A percentile compares a stretch with the other conserved stretches of the same genome.
phyloP scores from a whole-genome alignment of 225 moss, liverwort and hornwort genomes.

The Bryum argenteum region DNA sequence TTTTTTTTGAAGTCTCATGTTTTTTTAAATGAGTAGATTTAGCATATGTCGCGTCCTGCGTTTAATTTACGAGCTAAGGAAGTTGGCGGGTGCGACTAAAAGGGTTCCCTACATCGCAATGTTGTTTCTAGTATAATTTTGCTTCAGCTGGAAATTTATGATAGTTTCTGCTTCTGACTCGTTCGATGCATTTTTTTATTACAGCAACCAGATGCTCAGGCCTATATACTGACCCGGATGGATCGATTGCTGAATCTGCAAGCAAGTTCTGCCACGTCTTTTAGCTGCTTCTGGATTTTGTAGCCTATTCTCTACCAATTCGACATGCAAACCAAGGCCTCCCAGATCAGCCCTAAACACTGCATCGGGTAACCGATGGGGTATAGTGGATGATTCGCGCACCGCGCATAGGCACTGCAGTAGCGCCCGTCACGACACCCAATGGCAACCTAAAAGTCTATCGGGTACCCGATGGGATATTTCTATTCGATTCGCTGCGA shows the following conservation, averaged over 20 bases:
- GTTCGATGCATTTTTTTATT: constrained; percentile 21
- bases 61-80: constrained; percentile 2
- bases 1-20: not conserved
- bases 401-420: no score
- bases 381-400: no score
- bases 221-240: no score
- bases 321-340: no score
- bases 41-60: not conserved
- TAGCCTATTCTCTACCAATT: no score
- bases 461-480: no score
- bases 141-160: not conserved
- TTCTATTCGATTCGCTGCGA: no score
- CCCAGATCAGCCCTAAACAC: no score
- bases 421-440: no score
- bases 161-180: constrained; percentile 18
- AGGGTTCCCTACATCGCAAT: not conserved
- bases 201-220: constrained; percentile 60
- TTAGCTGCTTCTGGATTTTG: constrained; percentile 40
- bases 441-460: no score
- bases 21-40: not conserved
- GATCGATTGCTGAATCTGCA: no score
- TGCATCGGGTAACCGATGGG: no score
- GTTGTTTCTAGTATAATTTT: constrained; percentile 15
- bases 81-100: constrained; percentile 5
- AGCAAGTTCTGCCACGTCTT: constrained; percentile 49